Percentiles rank a stretch among this genome's conserved stretches.
phyloP scores from a whole-genome alignment of 495 filamentous ascomycete species.

The Friedmanniomyces endolithicus region DNA sequence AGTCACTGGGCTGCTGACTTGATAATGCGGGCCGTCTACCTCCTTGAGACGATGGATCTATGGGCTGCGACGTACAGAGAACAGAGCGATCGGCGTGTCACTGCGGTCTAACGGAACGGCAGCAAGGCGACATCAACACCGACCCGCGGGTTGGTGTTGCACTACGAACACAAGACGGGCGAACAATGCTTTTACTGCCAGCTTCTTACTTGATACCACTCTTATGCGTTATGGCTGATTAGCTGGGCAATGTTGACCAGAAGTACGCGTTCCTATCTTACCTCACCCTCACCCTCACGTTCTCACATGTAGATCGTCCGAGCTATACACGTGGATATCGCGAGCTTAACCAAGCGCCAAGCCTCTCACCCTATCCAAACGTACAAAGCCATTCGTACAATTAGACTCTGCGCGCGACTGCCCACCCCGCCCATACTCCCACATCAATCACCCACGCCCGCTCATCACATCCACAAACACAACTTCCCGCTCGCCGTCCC shows the following conservation, averaged over 20 bases:
- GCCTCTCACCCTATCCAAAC: no score
- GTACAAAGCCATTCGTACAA: no score
- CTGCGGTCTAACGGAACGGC: background rate
- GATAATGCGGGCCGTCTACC: no score
- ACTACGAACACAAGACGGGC: background rate
- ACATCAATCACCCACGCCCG: background rate
- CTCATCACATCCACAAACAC: constrained; percentile 65
- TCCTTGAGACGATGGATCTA: no score
- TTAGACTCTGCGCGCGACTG: background rate
- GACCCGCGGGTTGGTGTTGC: background rate
- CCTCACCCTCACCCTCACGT: background rate
- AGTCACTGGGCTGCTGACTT: no score
- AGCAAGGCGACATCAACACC: background rate
- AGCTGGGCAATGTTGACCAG: no score
- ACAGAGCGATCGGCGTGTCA: no score
- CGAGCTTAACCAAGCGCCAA: no score
- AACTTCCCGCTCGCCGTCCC: constrained; percentile 89
- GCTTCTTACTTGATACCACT: background rate
- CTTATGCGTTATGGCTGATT: background rate
- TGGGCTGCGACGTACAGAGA: no score
- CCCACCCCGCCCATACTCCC: background rate
- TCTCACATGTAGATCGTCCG: no score
- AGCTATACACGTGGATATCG: no score
- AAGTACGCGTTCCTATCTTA: no score
- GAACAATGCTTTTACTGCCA: background rate